These are phyloP conservation scores for Rostrohypoxylon terebratum DNA, from an alignment of 495 filamentous ascomycete species.

Conservation along the genomic window DNA sequence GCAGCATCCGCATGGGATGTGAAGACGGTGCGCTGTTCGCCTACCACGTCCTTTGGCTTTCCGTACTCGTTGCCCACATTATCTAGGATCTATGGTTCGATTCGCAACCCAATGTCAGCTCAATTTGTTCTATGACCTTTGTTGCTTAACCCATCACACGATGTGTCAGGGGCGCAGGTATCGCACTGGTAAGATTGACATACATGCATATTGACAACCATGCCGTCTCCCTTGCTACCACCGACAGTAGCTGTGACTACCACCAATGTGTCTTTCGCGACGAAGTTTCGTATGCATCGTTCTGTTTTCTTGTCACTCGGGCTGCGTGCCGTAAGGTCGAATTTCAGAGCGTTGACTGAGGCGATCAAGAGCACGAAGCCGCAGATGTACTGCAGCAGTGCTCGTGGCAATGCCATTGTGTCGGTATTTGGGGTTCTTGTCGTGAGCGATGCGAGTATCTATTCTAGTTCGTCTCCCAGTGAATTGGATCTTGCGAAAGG, in stretches of 20 bases:
- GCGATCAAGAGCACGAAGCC: constrained; percentile 66
- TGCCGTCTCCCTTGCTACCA: constrained; percentile 90
- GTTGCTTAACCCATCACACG: neutral
- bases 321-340: constrained; percentile 82
- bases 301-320: constrained; percentile 72
- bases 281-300: constrained; percentile 97
- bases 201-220: constrained; percentile 95
- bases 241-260: constrained; percentile 94
- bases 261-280: constrained; percentile 91
- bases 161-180: neutral
- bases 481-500: constrained; percentile 23
- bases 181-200: constrained; percentile 52
- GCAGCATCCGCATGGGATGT: constrained; percentile 93
- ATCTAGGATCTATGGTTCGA: constrained; percentile 82
- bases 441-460: constrained; percentile 1
- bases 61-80: constrained; percentile 95
- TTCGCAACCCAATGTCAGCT: constrained; percentile 21
- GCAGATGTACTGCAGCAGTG: constrained; percentile 59
- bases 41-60: constrained; percentile 87
- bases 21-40: constrained; percentile 93
- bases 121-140: neutral
- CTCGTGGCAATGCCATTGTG: constrained; percentile 54
- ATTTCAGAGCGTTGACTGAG: constrained; percentile 83
- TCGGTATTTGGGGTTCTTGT: constrained; percentile 15
- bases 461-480: constrained; percentile 19